A percentile compares a stretch with the other conserved stretches of the same genome.
phyloP scores from a whole-genome alignment of 2,329 filamentous ascomycete species.

The Fusarium brachygibbosum region DNA sequence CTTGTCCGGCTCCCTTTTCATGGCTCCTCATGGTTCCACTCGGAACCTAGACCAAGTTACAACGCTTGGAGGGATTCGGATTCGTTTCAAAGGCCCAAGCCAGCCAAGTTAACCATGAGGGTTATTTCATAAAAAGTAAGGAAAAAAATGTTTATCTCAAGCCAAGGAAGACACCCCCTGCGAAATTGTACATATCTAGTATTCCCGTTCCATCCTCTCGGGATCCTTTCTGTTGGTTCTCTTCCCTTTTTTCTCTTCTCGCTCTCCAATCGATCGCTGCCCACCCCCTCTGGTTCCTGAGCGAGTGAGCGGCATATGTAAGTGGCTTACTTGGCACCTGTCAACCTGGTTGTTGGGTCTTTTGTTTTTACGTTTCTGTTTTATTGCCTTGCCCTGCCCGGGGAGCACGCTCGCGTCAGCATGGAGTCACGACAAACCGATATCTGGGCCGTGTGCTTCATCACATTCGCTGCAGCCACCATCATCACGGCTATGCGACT shows the following conservation, averaged over 20 bases:
- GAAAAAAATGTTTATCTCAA: neutral
- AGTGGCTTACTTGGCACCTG: conserved; percentile 1
- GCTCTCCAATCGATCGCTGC: neutral
- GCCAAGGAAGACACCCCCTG: neutral
- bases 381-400: neutral
- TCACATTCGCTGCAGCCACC: conserved; percentile 41
- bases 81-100: neutral
- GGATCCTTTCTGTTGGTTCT: conserved; percentile 12
- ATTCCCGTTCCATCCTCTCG: conserved; percentile 10
- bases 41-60: neutral
- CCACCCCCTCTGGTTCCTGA: conserved; percentile 16
- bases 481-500: conserved; percentile 31
- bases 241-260: neutral
- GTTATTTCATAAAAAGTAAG: neutral
- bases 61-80: neutral
- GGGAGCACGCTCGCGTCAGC: neutral
- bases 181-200: conserved; percentile 25
- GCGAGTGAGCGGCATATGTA: conserved; percentile 4
- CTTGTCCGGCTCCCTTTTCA: no score
- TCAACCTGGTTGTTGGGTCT: neutral
- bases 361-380: neutral
- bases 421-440: conserved; percentile 36
- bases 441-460: conserved; percentile 30
- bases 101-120: neutral
- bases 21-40: neutral